Conservation (phyloP, 768 basidiomycete genomes). For the Podaxis carcinomalis region DNA sequence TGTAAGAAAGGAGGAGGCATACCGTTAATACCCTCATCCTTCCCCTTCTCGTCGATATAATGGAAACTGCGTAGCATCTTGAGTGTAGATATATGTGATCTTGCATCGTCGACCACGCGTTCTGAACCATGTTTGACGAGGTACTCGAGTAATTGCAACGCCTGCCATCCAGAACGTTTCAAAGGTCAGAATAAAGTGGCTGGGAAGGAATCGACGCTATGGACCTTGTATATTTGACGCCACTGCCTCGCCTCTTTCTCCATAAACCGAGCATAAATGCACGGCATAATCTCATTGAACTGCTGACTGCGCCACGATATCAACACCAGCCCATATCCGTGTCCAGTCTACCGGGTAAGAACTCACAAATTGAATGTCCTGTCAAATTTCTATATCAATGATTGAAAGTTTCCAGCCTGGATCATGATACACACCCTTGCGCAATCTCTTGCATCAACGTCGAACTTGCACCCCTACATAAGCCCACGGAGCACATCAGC, state of each 20-base stretch:
- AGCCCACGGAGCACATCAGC: background rate
- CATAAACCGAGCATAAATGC: conserved; percentile 92
- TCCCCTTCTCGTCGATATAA: conserved; percentile 97
- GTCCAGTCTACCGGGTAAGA: background rate
- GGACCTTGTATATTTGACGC: conserved; percentile 97
- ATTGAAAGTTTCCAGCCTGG: background rate
- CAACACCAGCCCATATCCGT: background rate
- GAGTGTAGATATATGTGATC: conserved; percentile 89
- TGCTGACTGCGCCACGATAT: conserved; percentile 60
- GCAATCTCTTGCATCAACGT: conserved; percentile 99
- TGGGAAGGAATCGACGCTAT: conserved; percentile 4
- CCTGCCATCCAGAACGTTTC: conserved; percentile 35
- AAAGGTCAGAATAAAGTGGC: too few relatives aligned
- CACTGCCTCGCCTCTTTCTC: conserved; percentile 98
- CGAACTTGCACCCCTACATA: conserved; percentile 88
- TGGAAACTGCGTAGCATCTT: conserved; percentile 99
- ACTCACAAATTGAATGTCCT: conserved; percentile 98
- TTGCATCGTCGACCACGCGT: conserved; percentile 95
- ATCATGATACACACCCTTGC: conserved; percentile 59
- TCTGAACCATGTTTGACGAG: conserved; percentile 96
- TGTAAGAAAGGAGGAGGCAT: conserved; percentile 8
- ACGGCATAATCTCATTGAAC: conserved; percentile 99
- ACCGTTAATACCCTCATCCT: conserved; percentile 98
- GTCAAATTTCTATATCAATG: background rate
- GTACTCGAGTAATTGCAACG: conserved; percentile 91